Percentiles rank a stretch among this genome's conserved stretches.
Evolutionary conservation across 306 rosid genomes (phyloP).

Genomic region (Casuarina glauca): DNA sequence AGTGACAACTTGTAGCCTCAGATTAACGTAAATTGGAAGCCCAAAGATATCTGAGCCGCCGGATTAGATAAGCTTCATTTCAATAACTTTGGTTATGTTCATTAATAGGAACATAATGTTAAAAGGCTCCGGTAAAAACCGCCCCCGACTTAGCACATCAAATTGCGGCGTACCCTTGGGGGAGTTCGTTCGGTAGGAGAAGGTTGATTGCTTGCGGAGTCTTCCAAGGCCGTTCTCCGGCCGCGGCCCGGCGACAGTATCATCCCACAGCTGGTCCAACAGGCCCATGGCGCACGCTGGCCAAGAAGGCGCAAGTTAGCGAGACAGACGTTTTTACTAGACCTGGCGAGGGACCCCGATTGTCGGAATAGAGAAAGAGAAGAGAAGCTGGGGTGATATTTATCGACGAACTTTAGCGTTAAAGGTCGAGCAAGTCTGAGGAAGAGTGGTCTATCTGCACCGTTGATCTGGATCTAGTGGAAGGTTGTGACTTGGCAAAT

Average conservation of each 20-base stretch:
- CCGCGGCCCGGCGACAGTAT: slow-evolving; percentile 86
- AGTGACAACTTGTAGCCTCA: not conserved
- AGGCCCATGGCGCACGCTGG: slow-evolving; percentile 51
- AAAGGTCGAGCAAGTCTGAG: slow-evolving; percentile 55
- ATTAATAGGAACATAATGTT: not conserved
- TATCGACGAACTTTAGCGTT: slow-evolving; percentile 40
- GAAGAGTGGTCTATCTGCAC: slow-evolving; percentile 18
- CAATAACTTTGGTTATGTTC: not conserved
- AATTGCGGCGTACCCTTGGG: slow-evolving; percentile 62
- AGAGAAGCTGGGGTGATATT: not conserved
- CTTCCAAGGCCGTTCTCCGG: slow-evolving; percentile 88
- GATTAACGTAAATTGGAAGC: not conserved
- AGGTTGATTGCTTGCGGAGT: slow-evolving; percentile 63
- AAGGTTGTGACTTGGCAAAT: slow-evolving; percentile 39
- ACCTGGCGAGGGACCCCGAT: too few species aligned
- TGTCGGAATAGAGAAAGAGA: not conserved
- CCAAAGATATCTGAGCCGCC: not conserved
- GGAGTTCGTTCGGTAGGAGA: slow-evolving; percentile 42
- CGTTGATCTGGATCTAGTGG: slow-evolving; percentile 21
- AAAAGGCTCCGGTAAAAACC: not conserved
- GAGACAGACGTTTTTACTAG: not conserved
- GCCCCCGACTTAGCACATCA: not conserved
- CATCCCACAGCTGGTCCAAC: slow-evolving; percentile 97
- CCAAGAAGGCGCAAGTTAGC: not conserved
- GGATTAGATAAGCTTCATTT: not conserved